Conservation (phyloP, 2,329 filamentous ascomycete genomes). For the Neopestalotiopsis clavispora region DNA sequence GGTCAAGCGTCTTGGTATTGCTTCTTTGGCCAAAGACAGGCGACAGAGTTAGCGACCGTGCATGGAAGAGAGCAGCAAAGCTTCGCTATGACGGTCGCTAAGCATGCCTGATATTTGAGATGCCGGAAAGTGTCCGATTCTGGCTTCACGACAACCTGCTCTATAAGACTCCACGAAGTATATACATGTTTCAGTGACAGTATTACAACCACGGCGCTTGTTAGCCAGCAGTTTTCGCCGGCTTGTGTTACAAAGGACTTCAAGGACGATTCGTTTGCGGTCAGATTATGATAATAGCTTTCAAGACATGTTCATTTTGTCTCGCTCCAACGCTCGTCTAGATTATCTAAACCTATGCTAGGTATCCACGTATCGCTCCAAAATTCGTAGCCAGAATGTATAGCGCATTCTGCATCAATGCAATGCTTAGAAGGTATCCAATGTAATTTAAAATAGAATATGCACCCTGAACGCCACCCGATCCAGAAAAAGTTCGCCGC, state of each 20-base stretch:
- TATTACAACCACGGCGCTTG: too few species aligned
- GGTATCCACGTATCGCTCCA: slow-evolving; percentile 3
- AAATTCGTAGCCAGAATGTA: slow-evolving; percentile 2
- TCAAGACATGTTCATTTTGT: neutral
- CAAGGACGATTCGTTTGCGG: neutral
- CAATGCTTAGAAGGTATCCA: slow-evolving; percentile 15
- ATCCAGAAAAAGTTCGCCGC: neutral
- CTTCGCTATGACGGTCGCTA: neutral
- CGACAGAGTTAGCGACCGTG: neutral
- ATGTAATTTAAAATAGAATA: slow-evolving; percentile 5
- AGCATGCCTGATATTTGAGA: neutral
- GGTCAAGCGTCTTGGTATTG: neutral
- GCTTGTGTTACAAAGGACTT: neutral
- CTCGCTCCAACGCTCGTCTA: neutral
- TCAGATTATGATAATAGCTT: neutral
- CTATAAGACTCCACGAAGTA: too few species aligned
- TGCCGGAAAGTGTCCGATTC: neutral
- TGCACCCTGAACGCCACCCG: slow-evolving; percentile 16
- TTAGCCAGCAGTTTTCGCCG: neutral
- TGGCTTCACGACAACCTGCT: too few species aligned
- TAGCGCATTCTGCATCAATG: slow-evolving; percentile 7
- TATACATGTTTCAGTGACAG: too few species aligned
- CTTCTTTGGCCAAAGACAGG: neutral
- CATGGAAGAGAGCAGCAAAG: neutral
- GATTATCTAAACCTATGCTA: slow-evolving; percentile 3